Percentiles rank a stretch among this genome's conserved stretches.
These are phyloP conservation scores for Penicillium macrosclerotiorum DNA, from an alignment of 495 filamentous ascomycete genomes.

Conservation along the genomic window DNA sequence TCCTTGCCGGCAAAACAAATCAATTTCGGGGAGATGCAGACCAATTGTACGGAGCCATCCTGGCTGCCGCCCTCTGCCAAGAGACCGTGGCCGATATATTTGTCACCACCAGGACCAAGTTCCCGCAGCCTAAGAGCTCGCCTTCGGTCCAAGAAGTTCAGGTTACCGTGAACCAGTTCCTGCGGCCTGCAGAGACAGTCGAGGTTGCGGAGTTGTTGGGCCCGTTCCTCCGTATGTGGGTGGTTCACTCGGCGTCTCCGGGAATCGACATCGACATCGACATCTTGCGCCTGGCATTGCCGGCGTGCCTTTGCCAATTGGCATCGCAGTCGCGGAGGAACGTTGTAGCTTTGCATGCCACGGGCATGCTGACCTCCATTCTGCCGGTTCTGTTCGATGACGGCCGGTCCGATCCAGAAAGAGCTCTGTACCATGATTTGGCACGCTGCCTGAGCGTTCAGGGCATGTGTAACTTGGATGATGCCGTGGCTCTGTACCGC, in stretches of 20 bases:
- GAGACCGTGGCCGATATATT: conserved; percentile 56
- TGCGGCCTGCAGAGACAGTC: conserved; percentile 41
- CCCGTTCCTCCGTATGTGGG: conserved; percentile 42
- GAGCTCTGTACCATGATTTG: conserved; percentile 53
- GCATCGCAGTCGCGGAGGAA: conserved; percentile 66
- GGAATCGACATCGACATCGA: conserved; percentile 24
- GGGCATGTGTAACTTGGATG: conserved; percentile 73
- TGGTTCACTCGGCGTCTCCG: conserved; percentile 30
- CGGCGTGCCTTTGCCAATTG: conserved; percentile 44
- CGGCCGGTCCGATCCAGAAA: conserved; percentile 47
- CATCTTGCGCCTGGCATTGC: conserved; percentile 33
- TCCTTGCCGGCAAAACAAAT: conserved; percentile 54
- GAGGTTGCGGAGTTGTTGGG: conserved; percentile 42
- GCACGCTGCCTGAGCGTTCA: conserved; percentile 35
- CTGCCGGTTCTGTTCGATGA: conserved; percentile 64
- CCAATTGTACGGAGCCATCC: conserved; percentile 79
- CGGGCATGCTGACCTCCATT: conserved; percentile 70
- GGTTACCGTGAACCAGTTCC: conserved; percentile 30
- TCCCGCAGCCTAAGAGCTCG: conserved; percentile 9
- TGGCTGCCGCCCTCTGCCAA: conserved; percentile 80
- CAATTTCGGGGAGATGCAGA: conserved; percentile 58
- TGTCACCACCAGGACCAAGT: conserved; percentile 30
- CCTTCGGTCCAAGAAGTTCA: conserved; percentile 23
- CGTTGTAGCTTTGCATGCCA: conserved; percentile 71
- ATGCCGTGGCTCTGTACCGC: conserved; percentile 74